phyloP scores from a whole-genome alignment of 371 early-diverging fungal genomes.

The Quaeritorhiza haematococci region DNA sequence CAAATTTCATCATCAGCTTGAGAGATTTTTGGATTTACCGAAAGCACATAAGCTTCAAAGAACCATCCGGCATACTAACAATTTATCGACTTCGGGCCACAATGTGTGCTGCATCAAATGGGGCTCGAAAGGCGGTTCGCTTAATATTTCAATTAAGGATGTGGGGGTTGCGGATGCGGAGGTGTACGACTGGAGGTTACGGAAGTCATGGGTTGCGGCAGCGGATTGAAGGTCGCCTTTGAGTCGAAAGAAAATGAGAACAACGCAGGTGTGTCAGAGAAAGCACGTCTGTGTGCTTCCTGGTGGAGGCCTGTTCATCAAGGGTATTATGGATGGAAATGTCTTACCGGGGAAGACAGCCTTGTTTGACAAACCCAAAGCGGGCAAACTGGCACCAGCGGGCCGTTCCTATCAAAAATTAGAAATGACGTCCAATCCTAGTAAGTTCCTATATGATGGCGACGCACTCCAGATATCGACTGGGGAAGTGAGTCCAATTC shows the following conservation, averaged over 20 bases:
- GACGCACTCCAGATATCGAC: no score
- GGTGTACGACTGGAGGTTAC: slow-evolving; percentile 23
- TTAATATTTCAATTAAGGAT: slow-evolving; percentile 16
- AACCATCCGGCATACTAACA: no score
- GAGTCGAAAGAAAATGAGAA: background rate
- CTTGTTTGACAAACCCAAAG: slow-evolving; percentile 92
- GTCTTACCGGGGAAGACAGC: slow-evolving; percentile 63
- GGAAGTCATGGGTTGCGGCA: slow-evolving; percentile 9
- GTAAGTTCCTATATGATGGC: no score
- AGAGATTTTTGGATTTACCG: background rate
- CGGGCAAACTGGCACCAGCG: slow-evolving; percentile 77
- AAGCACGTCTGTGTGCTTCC: background rate
- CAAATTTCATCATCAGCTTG: background rate
- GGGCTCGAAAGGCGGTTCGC: slow-evolving; percentile 80
- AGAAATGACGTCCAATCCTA: no score
- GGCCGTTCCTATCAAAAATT: no score
- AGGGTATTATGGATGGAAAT: no score
- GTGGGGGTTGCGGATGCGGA: slow-evolving; percentile 15
- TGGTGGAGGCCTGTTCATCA: slow-evolving; percentile 8
- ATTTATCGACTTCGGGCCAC: slow-evolving; percentile 94
- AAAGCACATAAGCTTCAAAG: background rate
- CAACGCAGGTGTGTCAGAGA: slow-evolving; percentile 3
- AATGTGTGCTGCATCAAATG: slow-evolving; percentile 82
- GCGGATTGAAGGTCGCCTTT: slow-evolving; percentile 9
- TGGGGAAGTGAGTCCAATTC: background rate